These are phyloP conservation scores for Annulohypoxylon maeteangense DNA, from an alignment of 495 filamentous ascomycete species.

Conservation along the genomic window DNA sequence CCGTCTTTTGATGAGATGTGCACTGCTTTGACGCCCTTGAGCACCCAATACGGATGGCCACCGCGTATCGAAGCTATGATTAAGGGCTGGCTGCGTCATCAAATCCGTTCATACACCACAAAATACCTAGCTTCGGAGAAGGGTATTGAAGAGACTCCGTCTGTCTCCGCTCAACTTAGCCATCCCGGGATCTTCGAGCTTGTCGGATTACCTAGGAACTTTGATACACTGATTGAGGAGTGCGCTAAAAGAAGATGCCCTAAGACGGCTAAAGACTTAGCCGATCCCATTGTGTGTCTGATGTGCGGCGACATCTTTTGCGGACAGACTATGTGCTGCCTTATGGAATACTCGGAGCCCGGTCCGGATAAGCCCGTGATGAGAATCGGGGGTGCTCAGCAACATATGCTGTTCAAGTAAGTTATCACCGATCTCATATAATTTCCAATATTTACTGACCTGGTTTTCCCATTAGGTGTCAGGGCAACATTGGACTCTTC, in stretches of 20 bases:
- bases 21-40: conserved; percentile 56
- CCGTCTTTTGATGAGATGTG: conserved; percentile 85
- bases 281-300: conserved; percentile 89
- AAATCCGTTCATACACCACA: conserved; percentile 44
- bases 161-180: conserved; percentile 62
- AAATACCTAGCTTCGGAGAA: conserved; percentile 10
- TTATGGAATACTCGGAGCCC: conserved; percentile 64
- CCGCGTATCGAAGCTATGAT: conserved; percentile 56
- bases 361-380: conserved; percentile 45
- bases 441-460: conserved; percentile 31
- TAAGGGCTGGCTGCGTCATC: conserved; percentile 82
- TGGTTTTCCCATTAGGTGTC: conserved; percentile 68
- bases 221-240: conserved; percentile 92
- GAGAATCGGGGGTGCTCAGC: conserved; percentile 84
- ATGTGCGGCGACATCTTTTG: conserved; percentile 98
- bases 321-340: conserved; percentile 91
- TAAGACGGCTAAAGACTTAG: conserved; percentile 87
- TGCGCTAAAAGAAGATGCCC: conserved; percentile 86
- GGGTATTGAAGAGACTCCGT: conserved; percentile 31
- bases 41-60: conserved; percentile 54
- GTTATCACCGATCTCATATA: conserved; percentile 44
- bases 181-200: conserved; percentile 96
- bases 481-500: conserved; percentile 87
- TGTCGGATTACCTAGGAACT: conserved; percentile 89
- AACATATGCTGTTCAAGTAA: conserved; percentile 83